These are phyloP conservation scores for Massariosphaeria phaeospora DNA, from an alignment of 495 filamentous ascomycete genomes.

Conservation along the genomic window DNA sequence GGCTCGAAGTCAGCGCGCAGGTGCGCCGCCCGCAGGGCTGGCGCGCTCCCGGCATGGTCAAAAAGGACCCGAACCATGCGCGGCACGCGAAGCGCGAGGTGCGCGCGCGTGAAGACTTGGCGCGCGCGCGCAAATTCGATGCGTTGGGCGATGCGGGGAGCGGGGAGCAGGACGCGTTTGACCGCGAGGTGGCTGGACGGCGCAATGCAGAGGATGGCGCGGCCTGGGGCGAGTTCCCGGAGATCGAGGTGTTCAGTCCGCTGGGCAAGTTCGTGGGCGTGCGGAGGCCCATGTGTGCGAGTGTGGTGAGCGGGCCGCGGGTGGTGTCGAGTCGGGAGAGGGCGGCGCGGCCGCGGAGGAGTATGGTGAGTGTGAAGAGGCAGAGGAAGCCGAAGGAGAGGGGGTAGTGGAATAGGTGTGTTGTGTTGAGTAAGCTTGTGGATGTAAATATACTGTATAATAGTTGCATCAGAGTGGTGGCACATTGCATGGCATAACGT, in stretches of 20 bases:
- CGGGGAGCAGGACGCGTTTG: conserved; percentile 13
- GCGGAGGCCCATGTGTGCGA: conserved; percentile 70
- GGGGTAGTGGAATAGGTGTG: background rate
- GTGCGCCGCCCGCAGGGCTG: conserved; percentile 54
- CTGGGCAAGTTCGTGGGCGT: conserved; percentile 69
- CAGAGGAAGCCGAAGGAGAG: conserved; percentile 17
- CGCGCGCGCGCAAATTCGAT: background rate
- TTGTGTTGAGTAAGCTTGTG: background rate
- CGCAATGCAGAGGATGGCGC: background rate
- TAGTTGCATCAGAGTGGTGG: no score
- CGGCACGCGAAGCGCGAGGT: conserved; percentile 11
- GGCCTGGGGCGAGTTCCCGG: conserved; percentile 46
- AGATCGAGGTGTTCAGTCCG: conserved; percentile 80
- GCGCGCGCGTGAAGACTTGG: conserved; percentile 11
- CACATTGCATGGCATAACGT: no score
- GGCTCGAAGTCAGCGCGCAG: conserved; percentile 85
- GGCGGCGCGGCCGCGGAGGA: conserved; percentile 43
- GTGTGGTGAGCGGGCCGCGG: conserved; percentile 45
- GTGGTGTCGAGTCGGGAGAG: conserved; percentile 17
- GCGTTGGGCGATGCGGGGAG: background rate
- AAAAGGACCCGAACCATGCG: conserved; percentile 13
- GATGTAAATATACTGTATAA: background rate
- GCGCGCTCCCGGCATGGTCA: conserved; percentile 12
- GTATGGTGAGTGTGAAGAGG: conserved; percentile 47
- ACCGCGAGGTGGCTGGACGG: conserved; percentile 16